A percentile compares a stretch with the other conserved stretches of the same genome.
These are phyloP conservation scores for Tetragonia tetragonoides DNA, from an alignment of 148 eudicot genomes.

Conservation along the genomic window DNA sequence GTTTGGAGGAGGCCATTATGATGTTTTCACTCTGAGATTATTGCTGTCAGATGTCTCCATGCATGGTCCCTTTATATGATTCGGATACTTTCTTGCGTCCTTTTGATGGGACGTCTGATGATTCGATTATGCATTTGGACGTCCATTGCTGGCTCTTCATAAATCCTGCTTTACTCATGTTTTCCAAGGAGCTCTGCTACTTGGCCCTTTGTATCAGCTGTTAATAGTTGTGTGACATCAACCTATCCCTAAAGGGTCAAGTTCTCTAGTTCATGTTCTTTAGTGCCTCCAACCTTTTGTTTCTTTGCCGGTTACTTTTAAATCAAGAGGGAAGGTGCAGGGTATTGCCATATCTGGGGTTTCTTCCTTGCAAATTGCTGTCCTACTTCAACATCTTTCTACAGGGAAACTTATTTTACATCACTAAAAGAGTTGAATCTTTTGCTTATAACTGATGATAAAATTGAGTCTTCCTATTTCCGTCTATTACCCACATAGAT, in stretches of 20 bases:
- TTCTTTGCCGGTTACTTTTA: slow-evolving; percentile 34
- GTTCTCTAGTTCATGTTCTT: slow-evolving; percentile 10
- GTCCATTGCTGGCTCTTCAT: slow-evolving; percentile 33
- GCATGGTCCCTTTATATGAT: slow-evolving; percentile 27
- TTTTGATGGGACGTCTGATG: slow-evolving; percentile 32
- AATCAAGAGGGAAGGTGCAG: slow-evolving; percentile 40
- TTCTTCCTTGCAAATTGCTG: slow-evolving; percentile 30
- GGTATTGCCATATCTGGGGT: slow-evolving; percentile 41
- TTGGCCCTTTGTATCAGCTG: slow-evolving; percentile 24
- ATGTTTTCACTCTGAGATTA: slow-evolving; percentile 31
- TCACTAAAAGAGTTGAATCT: slow-evolving; percentile 46
- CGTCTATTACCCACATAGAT: slow-evolving; percentile 32
- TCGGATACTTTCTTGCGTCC: slow-evolving; percentile 29
- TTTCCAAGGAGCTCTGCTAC: slow-evolving; percentile 38
- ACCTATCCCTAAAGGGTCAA: slow-evolving; percentile 30
- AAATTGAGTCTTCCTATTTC: slow-evolving; percentile 33
- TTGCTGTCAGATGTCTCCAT: slow-evolving; percentile 20
- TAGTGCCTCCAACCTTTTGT: slow-evolving; percentile 36
- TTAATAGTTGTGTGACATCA: slow-evolving; percentile 28
- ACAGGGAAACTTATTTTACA: slow-evolving; percentile 44
- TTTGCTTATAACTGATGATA: slow-evolving; percentile 38
- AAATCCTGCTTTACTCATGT: slow-evolving; percentile 23
- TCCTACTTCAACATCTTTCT: slow-evolving; percentile 36
- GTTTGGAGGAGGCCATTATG: slow-evolving; percentile 37
- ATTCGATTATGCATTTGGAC: slow-evolving; percentile 8